Evolutionary conservation across 768 basidiomycete species (phyloP), one percentile per base, ranked within the genome.

Genomic region (Lactarius pseudohatsudake): DNA sequence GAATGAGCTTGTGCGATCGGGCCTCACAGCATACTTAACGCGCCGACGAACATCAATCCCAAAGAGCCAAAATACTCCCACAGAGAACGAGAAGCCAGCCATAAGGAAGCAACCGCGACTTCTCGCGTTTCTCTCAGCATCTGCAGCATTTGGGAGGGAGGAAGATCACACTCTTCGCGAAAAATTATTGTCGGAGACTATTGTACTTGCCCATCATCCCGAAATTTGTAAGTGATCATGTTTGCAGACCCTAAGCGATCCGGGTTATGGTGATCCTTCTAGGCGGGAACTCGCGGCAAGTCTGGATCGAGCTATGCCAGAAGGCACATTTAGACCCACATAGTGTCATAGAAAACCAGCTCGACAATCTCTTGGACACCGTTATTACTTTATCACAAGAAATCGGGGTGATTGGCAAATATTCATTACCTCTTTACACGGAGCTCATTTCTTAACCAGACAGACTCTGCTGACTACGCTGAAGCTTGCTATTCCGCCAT

Each of bases 231-330:
- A 69, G 88, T 64, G 64, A 54, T 47, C 11, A 20, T 20, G 56
- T 38, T 34, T 57, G 4, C 58, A 32, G 32, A 56, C 10, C 54
- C 18, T 34, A 7, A 45, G 36, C 38, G 32, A 57, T 34, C 32
- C 34, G 53, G 9, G 32, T 64, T 28, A 32, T 26, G 32, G 15
- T 66, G 28, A 3, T 32, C 5, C 4, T 34, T 36, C 3, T 63
- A 85, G 85, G 80, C 68, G 81, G 79, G 26, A 75, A 79, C 18
- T 81, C 83, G 10, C 82, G 85, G 20, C 86, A 85, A 70, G 72
- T 72, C 1, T 97, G 94, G 94, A 90, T 96, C 65, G 91, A 93
- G 63, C 69, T 92, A 5, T 91, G 90, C 63, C 92, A 91, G 70
- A 84, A 82, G 65, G 86, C 89, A 0, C 74, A 79, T 2, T 72